Percentiles rank a stretch among this genome's conserved stretches.
Evolutionary conservation across 495 filamentous ascomycete genomes (phyloP).

Genomic region (Penicillium antarcticum): DNA sequence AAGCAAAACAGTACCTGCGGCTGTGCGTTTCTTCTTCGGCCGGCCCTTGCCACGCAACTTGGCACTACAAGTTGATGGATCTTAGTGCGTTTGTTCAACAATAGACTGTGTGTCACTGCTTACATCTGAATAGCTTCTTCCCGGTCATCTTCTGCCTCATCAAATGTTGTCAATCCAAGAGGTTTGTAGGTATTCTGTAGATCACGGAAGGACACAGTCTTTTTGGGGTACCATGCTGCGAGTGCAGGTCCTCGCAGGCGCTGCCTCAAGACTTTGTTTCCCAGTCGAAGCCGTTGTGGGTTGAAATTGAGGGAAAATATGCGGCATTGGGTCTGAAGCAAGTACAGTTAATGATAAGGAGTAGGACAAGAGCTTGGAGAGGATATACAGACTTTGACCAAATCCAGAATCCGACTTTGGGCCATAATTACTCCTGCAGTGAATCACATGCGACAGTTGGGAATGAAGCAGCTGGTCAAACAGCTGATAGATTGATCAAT

Average conservation of each 20-base stretch:
- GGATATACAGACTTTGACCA: slow-evolving; percentile 64
- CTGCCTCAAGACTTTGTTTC: slow-evolving; percentile 85
- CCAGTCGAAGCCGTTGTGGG: slow-evolving; percentile 71
- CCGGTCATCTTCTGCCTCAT: slow-evolving; percentile 76
- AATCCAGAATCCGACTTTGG: slow-evolving; percentile 67
- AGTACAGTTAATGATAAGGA: background rate
- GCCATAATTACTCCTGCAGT: slow-evolving; percentile 52
- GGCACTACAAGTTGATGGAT: slow-evolving; percentile 39
- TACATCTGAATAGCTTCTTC: slow-evolving; percentile 70
- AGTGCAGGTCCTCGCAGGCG: slow-evolving; percentile 74
- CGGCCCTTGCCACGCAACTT: slow-evolving; percentile 82
- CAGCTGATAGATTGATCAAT: background rate
- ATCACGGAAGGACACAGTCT: slow-evolving; percentile 64
- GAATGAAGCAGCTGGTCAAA: background rate
- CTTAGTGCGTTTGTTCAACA: background rate
- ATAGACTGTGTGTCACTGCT: slow-evolving; percentile 4
- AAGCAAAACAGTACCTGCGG: slow-evolving; percentile 51
- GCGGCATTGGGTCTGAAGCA: slow-evolving; percentile 71
- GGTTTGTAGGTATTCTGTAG: slow-evolving; percentile 51
- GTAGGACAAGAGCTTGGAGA: background rate
- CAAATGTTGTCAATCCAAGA: slow-evolving; percentile 58
- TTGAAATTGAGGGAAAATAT: slow-evolving; percentile 92
- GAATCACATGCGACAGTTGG: background rate
- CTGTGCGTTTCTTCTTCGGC: slow-evolving; percentile 83
- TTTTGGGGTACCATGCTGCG: slow-evolving; percentile 81